Base-by-base conservation (phyloP, 202 grass and related monocot genomes). In the Brachypodium distachyon region DNA sequence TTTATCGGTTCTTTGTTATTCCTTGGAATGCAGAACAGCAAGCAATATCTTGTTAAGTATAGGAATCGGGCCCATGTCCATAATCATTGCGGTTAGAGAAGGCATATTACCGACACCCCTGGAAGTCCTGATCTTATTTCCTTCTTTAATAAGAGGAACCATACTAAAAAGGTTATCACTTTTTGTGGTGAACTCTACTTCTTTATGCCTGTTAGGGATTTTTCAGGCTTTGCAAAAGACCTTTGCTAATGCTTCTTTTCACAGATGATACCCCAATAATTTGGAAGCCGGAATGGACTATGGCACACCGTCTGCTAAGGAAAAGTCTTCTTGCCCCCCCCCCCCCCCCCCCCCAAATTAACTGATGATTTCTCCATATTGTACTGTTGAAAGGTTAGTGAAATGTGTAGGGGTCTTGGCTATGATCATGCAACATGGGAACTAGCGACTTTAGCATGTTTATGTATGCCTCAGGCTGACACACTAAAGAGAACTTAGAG, bases 391-490 rank as follows among this genome's bases (percentile, higher is more conserved):
- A 73, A 88, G 85, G 85, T 66, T 88, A 52, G 85, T 92, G 46
- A 92, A 88, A 86, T n/a, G n/a, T 92, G 90, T 86, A 92, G 77
- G 59, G 75, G 70, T 73, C 81, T 88, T 80, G 82, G 90, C 61
- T 92, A 92, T 42, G 82, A 86, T 47, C 43, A 88, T 40, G 78
- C 62, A 38, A 92, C 90, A 76, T 92, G 90, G 90, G 90, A 92
- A 51, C 56, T 88, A 44, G 90, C 82, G 33, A 88, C 40, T 82
- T 74, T 62, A 42, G 51, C 59, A 34, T 92, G 65, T 86, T 80
- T 88, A 41, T 9, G 40, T n/a, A 88, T 73, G 25, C 36, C 29
- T 19, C 52, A 85, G 63, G 90, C 56, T 61, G 57, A 42, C 41
- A 33, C 49, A 31, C 83, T 75, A 83, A 79, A 75, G 65, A 77